Evolutionary conservation across 352 stramenopile species (phyloP).

Genomic region (Phytophthora multivora): DNA sequence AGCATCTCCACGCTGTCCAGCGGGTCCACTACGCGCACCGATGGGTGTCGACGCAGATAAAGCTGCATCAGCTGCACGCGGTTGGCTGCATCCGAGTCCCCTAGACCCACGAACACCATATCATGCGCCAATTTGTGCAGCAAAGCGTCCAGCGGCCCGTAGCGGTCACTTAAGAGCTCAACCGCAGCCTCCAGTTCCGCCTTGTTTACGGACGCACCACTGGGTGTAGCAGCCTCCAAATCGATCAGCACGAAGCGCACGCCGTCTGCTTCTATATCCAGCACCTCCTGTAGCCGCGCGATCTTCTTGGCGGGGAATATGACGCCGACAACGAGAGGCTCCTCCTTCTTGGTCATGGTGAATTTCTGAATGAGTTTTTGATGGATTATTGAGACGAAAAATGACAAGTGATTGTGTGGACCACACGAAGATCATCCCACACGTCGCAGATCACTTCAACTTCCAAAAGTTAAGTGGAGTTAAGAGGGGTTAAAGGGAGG

Average conservation of each 20-base stretch:
- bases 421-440: not conserved
- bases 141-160: constrained; percentile 62
- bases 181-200: constrained; percentile 33
- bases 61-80: constrained; percentile 63
- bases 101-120: constrained; percentile 75
- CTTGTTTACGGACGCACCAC: constrained; percentile 17
- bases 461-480: not conserved
- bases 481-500: no score
- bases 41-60: constrained; percentile 45
- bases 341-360: constrained; percentile 13
- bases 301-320: constrained; percentile 88
- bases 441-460: constrained; percentile 2
- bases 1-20: constrained; percentile 72
- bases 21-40: constrained; percentile 67
- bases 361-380: not conserved
- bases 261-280: constrained; percentile 43
- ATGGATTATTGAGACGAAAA: not conserved
- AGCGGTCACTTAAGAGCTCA: constrained; percentile 33
- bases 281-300: constrained; percentile 69
- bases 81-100: constrained; percentile 43
- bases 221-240: constrained; percentile 46
- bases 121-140: constrained; percentile 87
- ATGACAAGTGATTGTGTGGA: not conserved
- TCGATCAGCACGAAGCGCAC: constrained; percentile 83
- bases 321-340: constrained; percentile 65